Conservation (phyloP, 2,329 filamentous ascomycete genomes). For the Microthyrium microscopicum region DNA sequence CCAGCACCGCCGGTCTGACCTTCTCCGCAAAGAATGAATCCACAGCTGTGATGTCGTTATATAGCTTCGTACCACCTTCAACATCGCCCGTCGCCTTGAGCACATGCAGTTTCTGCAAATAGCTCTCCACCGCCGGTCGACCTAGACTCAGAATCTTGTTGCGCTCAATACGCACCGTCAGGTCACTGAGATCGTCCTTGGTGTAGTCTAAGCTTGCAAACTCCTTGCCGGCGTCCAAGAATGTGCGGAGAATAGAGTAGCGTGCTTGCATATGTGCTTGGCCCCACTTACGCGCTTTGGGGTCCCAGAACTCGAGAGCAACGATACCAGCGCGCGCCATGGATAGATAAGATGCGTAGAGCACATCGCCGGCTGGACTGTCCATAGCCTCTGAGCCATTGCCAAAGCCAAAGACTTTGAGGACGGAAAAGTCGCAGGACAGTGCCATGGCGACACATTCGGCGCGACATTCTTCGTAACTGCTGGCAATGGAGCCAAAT, state of each 20-base stretch:
- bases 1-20: slow-evolving; percentile 58
- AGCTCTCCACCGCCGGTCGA: slow-evolving; percentile 66
- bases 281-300: slow-evolving; percentile 79
- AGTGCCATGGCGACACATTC: slow-evolving; percentile 89
- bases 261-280: slow-evolving; percentile 84
- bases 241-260: slow-evolving; percentile 71
- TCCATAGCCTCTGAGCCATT: slow-evolving; percentile 58
- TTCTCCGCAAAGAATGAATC: slow-evolving; percentile 72
- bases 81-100: slow-evolving; percentile 86
- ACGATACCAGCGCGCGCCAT: slow-evolving; percentile 90
- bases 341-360: slow-evolving; percentile 74
- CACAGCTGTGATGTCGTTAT: slow-evolving; percentile 68
- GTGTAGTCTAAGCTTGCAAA: slow-evolving; percentile 70
- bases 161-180: slow-evolving; percentile 70
- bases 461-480: slow-evolving; percentile 87
- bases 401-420: slow-evolving; percentile 84
- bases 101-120: slow-evolving; percentile 80
- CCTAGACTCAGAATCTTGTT: slow-evolving; percentile 74
- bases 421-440: slow-evolving; percentile 71
- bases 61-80: slow-evolving; percentile 59
- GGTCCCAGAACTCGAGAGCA: slow-evolving; percentile 88
- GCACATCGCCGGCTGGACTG: slow-evolving; percentile 64
- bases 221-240: slow-evolving; percentile 69
- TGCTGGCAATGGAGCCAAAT: slow-evolving; percentile 72
- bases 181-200: slow-evolving; percentile 60